phyloP scores from a whole-genome alignment of 1,284 basidiomycete genomes.

The Cutaneotrichosporon sp. region DNA sequence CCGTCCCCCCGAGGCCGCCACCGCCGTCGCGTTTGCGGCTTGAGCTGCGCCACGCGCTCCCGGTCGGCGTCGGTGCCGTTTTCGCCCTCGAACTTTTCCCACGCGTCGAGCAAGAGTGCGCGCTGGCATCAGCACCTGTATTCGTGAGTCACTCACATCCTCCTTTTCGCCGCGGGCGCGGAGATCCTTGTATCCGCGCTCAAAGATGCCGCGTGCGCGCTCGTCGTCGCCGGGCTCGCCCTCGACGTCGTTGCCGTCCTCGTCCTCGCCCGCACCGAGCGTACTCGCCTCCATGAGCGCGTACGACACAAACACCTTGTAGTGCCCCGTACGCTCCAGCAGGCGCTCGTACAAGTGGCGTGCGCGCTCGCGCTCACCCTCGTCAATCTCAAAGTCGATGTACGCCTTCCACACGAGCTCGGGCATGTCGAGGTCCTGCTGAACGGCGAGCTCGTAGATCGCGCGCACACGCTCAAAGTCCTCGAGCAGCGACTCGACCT shows the following conservation, averaged over 20 bases:
- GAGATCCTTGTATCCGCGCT: slow-evolving; percentile 78
- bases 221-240: slow-evolving; percentile 64
- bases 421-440: slow-evolving; percentile 95
- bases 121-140: slow-evolving; percentile 53
- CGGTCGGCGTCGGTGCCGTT: slow-evolving; percentile 66
- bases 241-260: slow-evolving; percentile 64
- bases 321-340: slow-evolving; percentile 79
- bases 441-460: slow-evolving; percentile 92
- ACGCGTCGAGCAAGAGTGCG: slow-evolving; percentile 80
- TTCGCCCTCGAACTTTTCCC: slow-evolving; percentile 83
- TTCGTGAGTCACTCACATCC: slow-evolving; percentile 58
- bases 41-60: slow-evolving; percentile 74
- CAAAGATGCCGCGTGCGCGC: slow-evolving; percentile 70
- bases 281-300: slow-evolving; percentile 49
- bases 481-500: slow-evolving; percentile 86
- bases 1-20: slow-evolving; percentile 76
- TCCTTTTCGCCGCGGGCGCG: slow-evolving; percentile 74
- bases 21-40: slow-evolving; percentile 84
- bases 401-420: slow-evolving; percentile 94
- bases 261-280: slow-evolving; percentile 58
- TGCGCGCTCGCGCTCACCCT: slow-evolving; percentile 81
- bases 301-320: slow-evolving; percentile 61
- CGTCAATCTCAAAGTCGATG: slow-evolving; percentile 81
- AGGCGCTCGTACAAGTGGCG: slow-evolving; percentile 87
- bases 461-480: slow-evolving; percentile 87